Evolutionary conservation across 2,329 filamentous ascomycete species (phyloP).

Genomic region (Ophiostoma tasmaniense): DNA sequence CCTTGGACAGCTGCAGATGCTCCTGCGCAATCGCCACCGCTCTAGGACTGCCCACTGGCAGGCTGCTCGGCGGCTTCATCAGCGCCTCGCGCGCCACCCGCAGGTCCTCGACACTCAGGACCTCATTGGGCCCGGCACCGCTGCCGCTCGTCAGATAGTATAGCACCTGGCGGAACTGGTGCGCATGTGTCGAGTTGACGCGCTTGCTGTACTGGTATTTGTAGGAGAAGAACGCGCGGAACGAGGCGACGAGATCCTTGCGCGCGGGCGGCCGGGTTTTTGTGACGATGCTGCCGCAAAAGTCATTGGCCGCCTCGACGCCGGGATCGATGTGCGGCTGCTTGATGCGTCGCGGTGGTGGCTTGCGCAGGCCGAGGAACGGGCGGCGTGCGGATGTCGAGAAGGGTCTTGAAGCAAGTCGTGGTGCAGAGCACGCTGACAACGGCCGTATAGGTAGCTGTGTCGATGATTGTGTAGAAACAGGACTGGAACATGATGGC

Average conservation of each 20-base stretch:
- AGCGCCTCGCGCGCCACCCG: conserved; percentile 34
- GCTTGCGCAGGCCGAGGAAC: conserved; percentile 55
- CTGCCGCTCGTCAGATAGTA: conserved; percentile 35
- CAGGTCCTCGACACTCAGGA: conserved; percentile 35
- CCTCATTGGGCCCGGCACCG: conserved; percentile 15
- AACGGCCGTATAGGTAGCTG: neutral
- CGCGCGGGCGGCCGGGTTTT: conserved; percentile 55
- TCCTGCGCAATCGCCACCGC: conserved; percentile 23
- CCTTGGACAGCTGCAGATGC: conserved; percentile 40
- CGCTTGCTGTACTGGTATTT: conserved; percentile 40
- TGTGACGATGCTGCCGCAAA: conserved; percentile 54
- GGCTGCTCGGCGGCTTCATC: conserved; percentile 3
- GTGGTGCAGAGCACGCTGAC: neutral
- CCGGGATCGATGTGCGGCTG: conserved; percentile 60
- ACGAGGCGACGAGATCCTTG: conserved; percentile 56
- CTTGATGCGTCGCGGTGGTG: conserved; percentile 51
- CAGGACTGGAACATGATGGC: neutral
- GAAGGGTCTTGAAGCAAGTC: neutral
- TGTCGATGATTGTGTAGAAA: neutral
- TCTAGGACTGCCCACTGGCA: neutral
- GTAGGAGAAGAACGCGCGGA: conserved; percentile 53
- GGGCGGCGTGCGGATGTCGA: conserved; percentile 34
- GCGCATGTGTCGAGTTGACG: conserved; percentile 59
- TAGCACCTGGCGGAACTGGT: conserved; percentile 44
- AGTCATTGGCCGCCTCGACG: conserved; percentile 61